phyloP scores from a whole-genome alignment of 371 early-diverging fungal species.

The Basidiobolus meristosporus region DNA sequence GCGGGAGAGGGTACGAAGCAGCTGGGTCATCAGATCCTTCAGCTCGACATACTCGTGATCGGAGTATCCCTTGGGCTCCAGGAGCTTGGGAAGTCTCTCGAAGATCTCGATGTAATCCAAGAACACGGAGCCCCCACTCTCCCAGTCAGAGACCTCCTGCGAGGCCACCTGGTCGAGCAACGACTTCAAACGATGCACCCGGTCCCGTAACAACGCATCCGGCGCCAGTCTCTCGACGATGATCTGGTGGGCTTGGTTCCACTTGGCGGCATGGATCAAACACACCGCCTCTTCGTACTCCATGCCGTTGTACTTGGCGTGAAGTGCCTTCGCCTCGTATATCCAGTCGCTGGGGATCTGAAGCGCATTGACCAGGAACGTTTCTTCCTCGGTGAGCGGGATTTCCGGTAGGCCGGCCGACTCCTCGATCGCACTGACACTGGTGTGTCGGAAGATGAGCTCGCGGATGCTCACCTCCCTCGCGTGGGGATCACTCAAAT shows the following conservation, averaged over 20 bases:
- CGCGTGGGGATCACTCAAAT: constrained; percentile 13
- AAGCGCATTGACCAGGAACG: constrained; percentile 24
- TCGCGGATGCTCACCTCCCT: constrained; percentile 8
- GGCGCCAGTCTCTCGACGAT: constrained; percentile 22
- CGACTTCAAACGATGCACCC: constrained; percentile 4
- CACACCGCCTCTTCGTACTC: constrained; percentile 19
- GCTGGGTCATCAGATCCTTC: too few relatives aligned
- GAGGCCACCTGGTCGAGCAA: constrained; percentile 9
- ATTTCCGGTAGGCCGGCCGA: background rate
- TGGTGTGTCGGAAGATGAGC: constrained; percentile 6
- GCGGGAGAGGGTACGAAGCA: too few relatives aligned
- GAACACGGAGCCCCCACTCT: too few relatives aligned
- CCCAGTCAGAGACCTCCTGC: constrained; percentile 9
- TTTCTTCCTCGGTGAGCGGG: constrained; percentile 3
- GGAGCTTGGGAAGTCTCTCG: too few relatives aligned
- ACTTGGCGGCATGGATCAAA: constrained; percentile 18
- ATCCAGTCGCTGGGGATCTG: constrained; percentile 32
- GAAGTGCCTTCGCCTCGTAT: constrained; percentile 27
- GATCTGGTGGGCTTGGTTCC: constrained; percentile 13
- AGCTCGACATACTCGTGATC: too few relatives aligned
- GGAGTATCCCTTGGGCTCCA: too few relatives aligned
- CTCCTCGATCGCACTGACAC: constrained; percentile 3
- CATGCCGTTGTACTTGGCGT: constrained; percentile 22
- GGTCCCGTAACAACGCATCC: constrained; percentile 14
- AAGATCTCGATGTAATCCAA: too few relatives aligned